phyloP scores from a whole-genome alignment of 1,139 yeast genomes.

The Yamadazyma atmosphaerica region DNA sequence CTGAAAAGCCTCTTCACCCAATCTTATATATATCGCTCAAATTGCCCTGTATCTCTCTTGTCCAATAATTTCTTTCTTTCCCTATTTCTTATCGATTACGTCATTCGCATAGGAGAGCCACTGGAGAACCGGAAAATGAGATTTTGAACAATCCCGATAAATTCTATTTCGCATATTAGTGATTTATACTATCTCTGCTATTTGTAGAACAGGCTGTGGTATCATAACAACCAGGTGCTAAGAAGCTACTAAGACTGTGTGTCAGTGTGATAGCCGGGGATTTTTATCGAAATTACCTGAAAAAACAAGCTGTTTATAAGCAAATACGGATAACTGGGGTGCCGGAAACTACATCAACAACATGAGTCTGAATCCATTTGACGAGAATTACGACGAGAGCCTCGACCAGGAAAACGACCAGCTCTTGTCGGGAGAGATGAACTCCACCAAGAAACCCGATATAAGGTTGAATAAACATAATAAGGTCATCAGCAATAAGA shows the following conservation, averaged over 20 bases:
- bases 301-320: too few relatives aligned
- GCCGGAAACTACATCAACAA: too few relatives aligned
- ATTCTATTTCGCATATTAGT: not conserved
- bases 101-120: not conserved
- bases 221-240: too few relatives aligned
- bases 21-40: not conserved
- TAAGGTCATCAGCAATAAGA: constrained; percentile 12
- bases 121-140: not conserved
- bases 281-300: too few relatives aligned
- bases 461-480: constrained; percentile 10
- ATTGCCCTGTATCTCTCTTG: not conserved
- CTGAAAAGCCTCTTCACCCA: too few relatives aligned
- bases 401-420: constrained; percentile 5
- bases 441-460: constrained; percentile 6
- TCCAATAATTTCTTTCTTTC: not conserved
- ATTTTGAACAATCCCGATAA: not conserved
- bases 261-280: too few relatives aligned
- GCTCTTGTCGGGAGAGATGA: constrained; percentile 7
- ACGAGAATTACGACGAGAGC: not conserved
- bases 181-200: too few relatives aligned
- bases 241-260: too few relatives aligned
- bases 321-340: too few relatives aligned
- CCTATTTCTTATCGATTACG: not conserved
- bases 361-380: constrained; percentile 2
- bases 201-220: too few relatives aligned